phyloP scores from a whole-genome alignment of 495 filamentous ascomycete genomes.

The Penicillium diatomitis region DNA sequence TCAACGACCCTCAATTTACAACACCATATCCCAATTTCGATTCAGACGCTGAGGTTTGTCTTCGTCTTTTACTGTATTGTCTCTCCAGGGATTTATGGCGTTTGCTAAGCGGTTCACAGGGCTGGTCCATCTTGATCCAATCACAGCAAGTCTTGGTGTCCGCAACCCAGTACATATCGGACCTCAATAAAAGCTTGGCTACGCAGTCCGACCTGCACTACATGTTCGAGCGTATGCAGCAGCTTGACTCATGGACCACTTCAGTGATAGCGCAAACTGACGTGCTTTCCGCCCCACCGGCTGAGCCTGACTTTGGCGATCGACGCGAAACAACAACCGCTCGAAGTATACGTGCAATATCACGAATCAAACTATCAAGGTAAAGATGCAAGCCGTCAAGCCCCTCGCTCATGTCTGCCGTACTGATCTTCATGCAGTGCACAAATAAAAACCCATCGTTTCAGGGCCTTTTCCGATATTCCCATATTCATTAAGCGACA shows the following conservation, averaged over 20 bases:
- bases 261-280: constrained; percentile 41
- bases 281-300: constrained; percentile 27
- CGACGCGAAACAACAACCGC: constrained; percentile 37
- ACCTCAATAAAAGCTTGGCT: constrained; percentile 35
- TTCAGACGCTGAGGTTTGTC: constrained; percentile 44
- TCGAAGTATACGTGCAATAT: constrained; percentile 43
- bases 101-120: constrained; percentile 22
- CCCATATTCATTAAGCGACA: constrained; percentile 51
- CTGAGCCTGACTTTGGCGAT: constrained; percentile 32
- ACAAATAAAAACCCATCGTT: constrained; percentile 52
- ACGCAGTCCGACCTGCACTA: constrained; percentile 32
- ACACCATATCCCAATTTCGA: constrained; percentile 45
- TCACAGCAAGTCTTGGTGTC: constrained; percentile 48
- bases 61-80: not conserved
- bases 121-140: constrained; percentile 47
- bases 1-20: constrained; percentile 48
- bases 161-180: constrained; percentile 47
- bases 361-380: constrained; percentile 51
- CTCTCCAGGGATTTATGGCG: no score
- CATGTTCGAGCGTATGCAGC: constrained; percentile 46
- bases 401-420: no score
- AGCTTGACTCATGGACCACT: constrained; percentile 43
- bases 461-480: constrained; percentile 50
- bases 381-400: constrained; percentile 5
- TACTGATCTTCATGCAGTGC: constrained; percentile 27